Percentiles rank a stretch among this genome's conserved stretches.
Evolutionary conservation across 1,284 basidiomycete species (phyloP).

Genomic region (Ustilago vetiveriae): DNA sequence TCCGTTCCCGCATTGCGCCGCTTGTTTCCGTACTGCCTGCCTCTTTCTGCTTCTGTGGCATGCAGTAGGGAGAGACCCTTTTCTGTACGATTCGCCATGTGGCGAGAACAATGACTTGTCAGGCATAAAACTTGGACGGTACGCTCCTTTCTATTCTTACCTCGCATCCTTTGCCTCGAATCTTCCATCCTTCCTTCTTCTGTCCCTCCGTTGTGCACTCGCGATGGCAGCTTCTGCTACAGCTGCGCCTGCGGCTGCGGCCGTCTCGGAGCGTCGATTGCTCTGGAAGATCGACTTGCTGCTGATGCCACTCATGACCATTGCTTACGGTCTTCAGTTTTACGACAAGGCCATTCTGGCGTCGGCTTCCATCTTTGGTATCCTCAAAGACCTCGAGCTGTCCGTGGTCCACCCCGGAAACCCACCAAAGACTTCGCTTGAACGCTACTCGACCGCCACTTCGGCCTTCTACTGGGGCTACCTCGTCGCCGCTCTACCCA

Average conservation of each 20-base stretch:
- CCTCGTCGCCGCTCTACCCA: constrained; percentile 69
- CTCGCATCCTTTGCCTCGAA: neutral
- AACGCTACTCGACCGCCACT: constrained; percentile 52
- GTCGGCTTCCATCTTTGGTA: constrained; percentile 70
- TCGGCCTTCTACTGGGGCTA: constrained; percentile 70
- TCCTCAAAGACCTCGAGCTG: constrained; percentile 68
- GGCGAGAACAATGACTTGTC: too few species aligned
- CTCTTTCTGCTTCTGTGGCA: too few species aligned
- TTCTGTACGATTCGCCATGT: neutral
- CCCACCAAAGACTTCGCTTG: constrained; percentile 49
- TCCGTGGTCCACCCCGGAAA: constrained; percentile 63
- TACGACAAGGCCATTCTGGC: constrained; percentile 71
- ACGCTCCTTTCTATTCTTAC: too few species aligned
- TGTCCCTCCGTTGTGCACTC: neutral
- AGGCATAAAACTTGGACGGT: too few species aligned
- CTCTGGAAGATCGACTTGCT: constrained; percentile 54
- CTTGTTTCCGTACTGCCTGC: constrained; percentile 9
- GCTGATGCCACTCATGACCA: constrained; percentile 69
- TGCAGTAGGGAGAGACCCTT: too few species aligned
- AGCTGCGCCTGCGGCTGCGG: constrained; percentile 2
- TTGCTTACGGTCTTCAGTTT: constrained; percentile 70
- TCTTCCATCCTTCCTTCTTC: neutral
- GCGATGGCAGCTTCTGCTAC: too few species aligned
- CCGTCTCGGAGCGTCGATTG: constrained; percentile 38
- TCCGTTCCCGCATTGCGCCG: constrained; percentile 4